phyloP scores from a whole-genome alignment of 2,329 filamentous ascomycete species.

The Fusarium sarcochroum region DNA sequence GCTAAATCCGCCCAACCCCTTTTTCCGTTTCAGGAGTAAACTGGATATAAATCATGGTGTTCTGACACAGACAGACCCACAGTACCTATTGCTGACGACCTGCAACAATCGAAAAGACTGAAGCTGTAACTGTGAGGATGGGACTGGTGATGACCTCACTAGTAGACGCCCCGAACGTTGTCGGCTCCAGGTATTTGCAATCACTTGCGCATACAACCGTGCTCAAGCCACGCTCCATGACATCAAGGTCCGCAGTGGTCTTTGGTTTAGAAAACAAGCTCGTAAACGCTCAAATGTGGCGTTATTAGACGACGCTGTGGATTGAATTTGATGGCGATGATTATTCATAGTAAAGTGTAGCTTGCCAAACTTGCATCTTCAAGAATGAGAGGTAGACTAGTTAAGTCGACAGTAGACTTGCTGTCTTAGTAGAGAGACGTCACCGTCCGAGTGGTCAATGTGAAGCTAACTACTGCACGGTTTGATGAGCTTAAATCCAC shows the following conservation, averaged over 20 bases:
- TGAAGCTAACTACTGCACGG: conserved; percentile 21
- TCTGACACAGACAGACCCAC: conserved; percentile 11
- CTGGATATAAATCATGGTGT: neutral
- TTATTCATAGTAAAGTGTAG: conserved; percentile 5
- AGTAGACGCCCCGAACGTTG: conserved; percentile 10
- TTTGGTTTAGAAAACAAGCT: conserved; percentile 1
- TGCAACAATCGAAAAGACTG: neutral
- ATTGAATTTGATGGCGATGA: neutral
- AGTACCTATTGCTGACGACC: neutral
- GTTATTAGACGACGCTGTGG: conserved; percentile 1
- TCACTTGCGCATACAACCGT: neutral
- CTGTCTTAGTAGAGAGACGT: conserved; percentile 4
- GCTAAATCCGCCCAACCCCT: neutral
- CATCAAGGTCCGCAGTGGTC: conserved; percentile 2
- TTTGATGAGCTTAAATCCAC: conserved; percentile 36
- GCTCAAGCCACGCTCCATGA: conserved; percentile 18
- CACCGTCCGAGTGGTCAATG: conserved; percentile 5
- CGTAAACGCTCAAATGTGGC: neutral
- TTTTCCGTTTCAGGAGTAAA: conserved; percentile 23
- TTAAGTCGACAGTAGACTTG: neutral
- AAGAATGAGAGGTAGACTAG: neutral
- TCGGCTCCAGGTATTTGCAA: conserved; percentile 18
- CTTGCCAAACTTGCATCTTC: conserved; percentile 13
- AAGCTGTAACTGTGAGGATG: neutral
- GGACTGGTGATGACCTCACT: conserved; percentile 36